These are phyloP conservation scores for Peribolospora kevripleyi DNA, from an alignment of 768 basidiomycete species.

Conservation along the genomic window DNA sequence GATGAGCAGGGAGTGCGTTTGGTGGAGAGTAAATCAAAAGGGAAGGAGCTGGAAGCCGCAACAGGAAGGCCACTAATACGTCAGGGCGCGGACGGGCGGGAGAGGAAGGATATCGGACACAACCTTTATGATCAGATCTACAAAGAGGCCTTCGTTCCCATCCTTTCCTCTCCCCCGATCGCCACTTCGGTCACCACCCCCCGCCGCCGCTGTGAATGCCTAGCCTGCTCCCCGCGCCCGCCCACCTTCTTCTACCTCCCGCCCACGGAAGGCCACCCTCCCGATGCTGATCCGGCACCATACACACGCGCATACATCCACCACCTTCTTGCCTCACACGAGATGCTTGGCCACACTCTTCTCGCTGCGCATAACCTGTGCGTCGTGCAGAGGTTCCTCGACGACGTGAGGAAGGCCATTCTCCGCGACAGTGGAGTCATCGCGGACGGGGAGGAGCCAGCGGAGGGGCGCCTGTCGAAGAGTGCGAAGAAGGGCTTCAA, in stretches of 20 bases:
- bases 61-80: too few relatives aligned
- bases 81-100: too few relatives aligned
- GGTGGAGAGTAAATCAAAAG: background rate
- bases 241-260: background rate
- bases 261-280: slow-evolving; percentile 4
- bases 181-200: slow-evolving; percentile 2
- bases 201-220: slow-evolving; percentile 6
- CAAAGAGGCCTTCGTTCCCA: slow-evolving; percentile 38
- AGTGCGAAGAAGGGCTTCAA: too few relatives aligned
- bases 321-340: slow-evolving; percentile 65
- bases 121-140: slow-evolving; percentile 43
- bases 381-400: slow-evolving; percentile 41
- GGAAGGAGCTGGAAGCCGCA: too few relatives aligned
- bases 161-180: slow-evolving; percentile 18
- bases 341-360: slow-evolving; percentile 62
- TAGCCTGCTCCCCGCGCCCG: slow-evolving; percentile 14
- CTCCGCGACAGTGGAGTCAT: too few relatives aligned
- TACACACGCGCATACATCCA: slow-evolving; percentile 46
- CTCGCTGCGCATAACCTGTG: slow-evolving; percentile 51
- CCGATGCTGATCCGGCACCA: slow-evolving; percentile 8
- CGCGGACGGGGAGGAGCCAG: too few relatives aligned
- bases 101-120: slow-evolving; percentile 31
- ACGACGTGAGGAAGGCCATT: slow-evolving; percentile 25
- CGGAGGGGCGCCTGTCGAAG: too few relatives aligned
- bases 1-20: slow-evolving; percentile 1